Conservation (phyloP, 805 yeast species). For the Metschnikowia hibisci region DNA sequence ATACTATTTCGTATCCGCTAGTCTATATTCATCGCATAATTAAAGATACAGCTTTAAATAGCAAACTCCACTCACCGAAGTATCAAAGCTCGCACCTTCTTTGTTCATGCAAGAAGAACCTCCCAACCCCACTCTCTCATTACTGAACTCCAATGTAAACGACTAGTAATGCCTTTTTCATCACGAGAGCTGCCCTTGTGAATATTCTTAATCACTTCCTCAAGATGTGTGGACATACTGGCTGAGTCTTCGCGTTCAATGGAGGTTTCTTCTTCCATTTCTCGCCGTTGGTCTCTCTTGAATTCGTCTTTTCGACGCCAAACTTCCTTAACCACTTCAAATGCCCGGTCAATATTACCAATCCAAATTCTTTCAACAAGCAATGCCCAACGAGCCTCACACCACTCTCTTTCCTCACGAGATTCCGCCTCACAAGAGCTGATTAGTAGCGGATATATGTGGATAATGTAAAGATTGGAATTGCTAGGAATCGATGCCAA, state of each 20-base stretch:
- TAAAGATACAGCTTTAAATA: no score
- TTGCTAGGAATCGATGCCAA: constrained; percentile 60
- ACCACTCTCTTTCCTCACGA: constrained; percentile 61
- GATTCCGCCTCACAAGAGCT: constrained; percentile 63
- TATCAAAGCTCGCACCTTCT: background rate
- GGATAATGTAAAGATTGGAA: constrained; percentile 54
- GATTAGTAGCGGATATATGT: constrained; percentile 61
- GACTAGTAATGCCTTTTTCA: constrained; percentile 39
- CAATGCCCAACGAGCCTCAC: constrained; percentile 52
- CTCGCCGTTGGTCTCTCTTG: constrained; percentile 22
- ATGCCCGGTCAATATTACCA: constrained; percentile 62
- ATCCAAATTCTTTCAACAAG: constrained; percentile 55
- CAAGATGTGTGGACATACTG: constrained; percentile 27
- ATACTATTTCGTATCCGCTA: no score
- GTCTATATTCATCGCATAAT: no score
- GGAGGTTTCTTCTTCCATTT: constrained; percentile 2
- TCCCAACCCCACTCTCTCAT: constrained; percentile 81
- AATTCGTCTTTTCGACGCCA: constrained; percentile 60
- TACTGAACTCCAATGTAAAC: constrained; percentile 63
- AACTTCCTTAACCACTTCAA: constrained; percentile 67
- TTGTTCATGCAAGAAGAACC: constrained; percentile 40
- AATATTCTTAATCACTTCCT: constrained; percentile 40
- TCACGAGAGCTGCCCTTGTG: constrained; percentile 33
- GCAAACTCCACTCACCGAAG: background rate
- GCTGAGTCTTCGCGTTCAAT: constrained; percentile 10